phyloP scores from a whole-genome alignment of 176 grass and related monocot genomes.

The Paspalum vaginatum region DNA sequence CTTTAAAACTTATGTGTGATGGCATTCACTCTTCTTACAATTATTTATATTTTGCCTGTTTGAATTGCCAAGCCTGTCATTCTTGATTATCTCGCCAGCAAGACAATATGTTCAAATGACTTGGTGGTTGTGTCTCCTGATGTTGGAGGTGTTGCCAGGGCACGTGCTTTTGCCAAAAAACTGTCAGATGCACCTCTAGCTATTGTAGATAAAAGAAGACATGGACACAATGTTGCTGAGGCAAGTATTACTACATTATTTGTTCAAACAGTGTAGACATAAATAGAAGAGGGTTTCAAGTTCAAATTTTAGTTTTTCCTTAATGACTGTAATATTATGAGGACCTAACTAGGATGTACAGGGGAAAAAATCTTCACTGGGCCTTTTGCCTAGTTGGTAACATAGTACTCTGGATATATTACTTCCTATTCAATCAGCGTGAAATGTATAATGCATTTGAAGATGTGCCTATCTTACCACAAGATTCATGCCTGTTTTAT shows the following conservation, averaged over 20 bases:
- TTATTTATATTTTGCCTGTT: constrained; percentile 28
- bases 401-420: not conserved
- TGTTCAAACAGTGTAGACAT: not conserved
- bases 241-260: constrained; percentile 48
- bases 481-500: constrained; percentile 15
- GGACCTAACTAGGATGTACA: constrained; percentile 10
- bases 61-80: constrained; percentile 79
- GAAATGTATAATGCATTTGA: constrained; percentile 17
- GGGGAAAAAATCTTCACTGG: constrained; percentile 1
- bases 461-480: constrained; percentile 25
- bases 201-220: constrained; percentile 98
- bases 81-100: constrained; percentile 96
- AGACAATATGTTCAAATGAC: constrained; percentile 82
- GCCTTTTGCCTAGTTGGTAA: not conserved
- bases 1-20: constrained; percentile 33
- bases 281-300: not conserved
- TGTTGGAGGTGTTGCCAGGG: constrained; percentile 93
- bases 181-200: constrained; percentile 95
- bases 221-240: constrained; percentile 93
- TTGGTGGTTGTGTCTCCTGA: constrained; percentile 96
- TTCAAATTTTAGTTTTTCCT: constrained; percentile 14
- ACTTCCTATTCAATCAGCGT: not conserved
- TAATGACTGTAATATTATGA: not conserved
- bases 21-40: constrained; percentile 22
- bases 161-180: constrained; percentile 95